A percentile compares a stretch with the other conserved stretches of the same genome.
Conservation (phyloP, 192 early-diverging fungal genomes). For the Linderina pennispora region DNA sequence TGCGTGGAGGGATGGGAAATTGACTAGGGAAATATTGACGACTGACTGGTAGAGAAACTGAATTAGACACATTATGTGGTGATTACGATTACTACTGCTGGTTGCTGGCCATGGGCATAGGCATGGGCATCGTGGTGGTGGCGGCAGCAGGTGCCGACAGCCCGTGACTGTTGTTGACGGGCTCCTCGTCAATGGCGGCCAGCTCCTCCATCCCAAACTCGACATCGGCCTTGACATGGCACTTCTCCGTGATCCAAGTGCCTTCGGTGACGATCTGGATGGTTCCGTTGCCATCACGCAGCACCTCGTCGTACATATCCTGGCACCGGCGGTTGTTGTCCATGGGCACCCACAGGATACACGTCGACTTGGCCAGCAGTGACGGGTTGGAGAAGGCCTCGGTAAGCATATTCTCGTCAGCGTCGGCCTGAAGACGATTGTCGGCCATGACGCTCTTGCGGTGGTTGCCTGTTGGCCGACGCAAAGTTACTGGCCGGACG, state of each 20-base stretch:
- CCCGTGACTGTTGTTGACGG: constrained; percentile 4
- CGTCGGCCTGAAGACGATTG: constrained; percentile 3
- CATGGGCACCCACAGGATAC: constrained; percentile 40
- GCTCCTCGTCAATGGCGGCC: constrained; percentile 10
- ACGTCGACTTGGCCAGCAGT: constrained; percentile 15
- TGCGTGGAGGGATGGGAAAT: too few relatives aligned
- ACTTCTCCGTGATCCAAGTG: constrained; percentile 5
- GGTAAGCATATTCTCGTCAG: constrained; percentile 11
- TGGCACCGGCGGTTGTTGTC: constrained; percentile 8
- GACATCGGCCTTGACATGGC: constrained; percentile 12
- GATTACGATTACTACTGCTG: too few relatives aligned
- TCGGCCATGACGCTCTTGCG: constrained; percentile 16
- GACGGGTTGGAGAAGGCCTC: constrained; percentile 15
- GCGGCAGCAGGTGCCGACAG: too few relatives aligned
- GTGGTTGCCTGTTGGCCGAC: constrained; percentile 7
- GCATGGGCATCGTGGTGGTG: too few relatives aligned
- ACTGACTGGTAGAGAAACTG: too few relatives aligned
- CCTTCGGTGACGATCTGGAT: constrained; percentile 32
- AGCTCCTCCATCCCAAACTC: constrained; percentile 6
- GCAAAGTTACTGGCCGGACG: too few relatives aligned
- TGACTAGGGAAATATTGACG: too few relatives aligned
- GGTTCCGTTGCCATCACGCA: constrained; percentile 22
- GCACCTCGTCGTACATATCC: constrained; percentile 16
- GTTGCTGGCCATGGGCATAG: too few relatives aligned
- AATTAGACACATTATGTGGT: too few relatives aligned